Conservation (phyloP, 2,329 filamentous ascomycete species). For the Davidsoniella australis region DNA sequence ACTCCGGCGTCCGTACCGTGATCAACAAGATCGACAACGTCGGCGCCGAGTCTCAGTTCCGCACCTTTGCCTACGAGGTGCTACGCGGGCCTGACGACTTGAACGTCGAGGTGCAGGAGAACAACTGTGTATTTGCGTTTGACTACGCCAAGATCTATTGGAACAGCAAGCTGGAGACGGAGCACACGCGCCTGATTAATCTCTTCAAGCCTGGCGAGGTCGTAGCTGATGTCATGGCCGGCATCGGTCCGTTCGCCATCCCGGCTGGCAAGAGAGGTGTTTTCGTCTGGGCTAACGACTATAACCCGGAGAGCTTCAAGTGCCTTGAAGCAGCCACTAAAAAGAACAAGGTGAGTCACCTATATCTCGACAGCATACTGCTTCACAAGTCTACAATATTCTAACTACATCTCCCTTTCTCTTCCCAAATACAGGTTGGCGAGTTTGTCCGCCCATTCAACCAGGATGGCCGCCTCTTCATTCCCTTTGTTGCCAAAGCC, state of each 20-base stretch:
- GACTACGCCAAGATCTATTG: slow-evolving; percentile 96
- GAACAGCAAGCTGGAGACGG: slow-evolving; percentile 81
- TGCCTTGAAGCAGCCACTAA: slow-evolving; percentile 53
- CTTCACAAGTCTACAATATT: slow-evolving; percentile 10
- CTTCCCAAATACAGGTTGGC: slow-evolving; percentile 26
- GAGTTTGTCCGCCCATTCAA: slow-evolving; percentile 66
- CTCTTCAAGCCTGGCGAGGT: slow-evolving; percentile 72
- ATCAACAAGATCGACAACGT: slow-evolving; percentile 94
- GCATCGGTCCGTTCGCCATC: slow-evolving; percentile 86
- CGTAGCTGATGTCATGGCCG: slow-evolving; percentile 92
- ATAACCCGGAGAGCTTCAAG: slow-evolving; percentile 76
- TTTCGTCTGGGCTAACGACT: slow-evolving; percentile 92
- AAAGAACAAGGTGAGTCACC: slow-evolving; percentile 54
- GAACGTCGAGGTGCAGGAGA: slow-evolving; percentile 67
- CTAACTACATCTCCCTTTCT: background rate
- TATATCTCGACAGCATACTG: background rate
- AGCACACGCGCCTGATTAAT: slow-evolving; percentile 65
- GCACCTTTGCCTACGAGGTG: slow-evolving; percentile 86
- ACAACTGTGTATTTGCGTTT: slow-evolving; percentile 74
- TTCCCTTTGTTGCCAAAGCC: slow-evolving; percentile 48
- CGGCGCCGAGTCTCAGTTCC: slow-evolving; percentile 67
- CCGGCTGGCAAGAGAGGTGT: slow-evolving; percentile 79
- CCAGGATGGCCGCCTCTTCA: slow-evolving; percentile 66
- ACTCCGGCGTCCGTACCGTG: slow-evolving; percentile 62
- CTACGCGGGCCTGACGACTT: slow-evolving; percentile 68